A percentile compares a stretch with the other conserved stretches of the same genome.
Conservation (phyloP, 1,139 yeast species). For the Lodderomyces beijingensis region DNA sequence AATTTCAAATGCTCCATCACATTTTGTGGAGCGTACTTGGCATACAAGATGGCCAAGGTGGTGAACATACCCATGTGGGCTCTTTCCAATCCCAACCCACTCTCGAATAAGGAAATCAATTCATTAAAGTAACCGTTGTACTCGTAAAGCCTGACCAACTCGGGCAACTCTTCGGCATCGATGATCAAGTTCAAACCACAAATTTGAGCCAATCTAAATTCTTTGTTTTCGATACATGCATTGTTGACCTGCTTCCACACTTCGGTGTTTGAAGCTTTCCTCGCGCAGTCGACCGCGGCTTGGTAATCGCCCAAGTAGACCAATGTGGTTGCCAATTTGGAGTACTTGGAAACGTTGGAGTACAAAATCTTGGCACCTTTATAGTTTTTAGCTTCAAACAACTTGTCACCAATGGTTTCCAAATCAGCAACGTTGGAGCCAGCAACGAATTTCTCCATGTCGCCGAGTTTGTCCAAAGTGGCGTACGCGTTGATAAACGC, state of each 20-base stretch:
- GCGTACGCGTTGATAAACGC: slow-evolving; percentile 88
- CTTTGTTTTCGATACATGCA: slow-evolving; percentile 94
- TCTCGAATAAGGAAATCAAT: slow-evolving; percentile 86
- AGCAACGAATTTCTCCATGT: slow-evolving; percentile 78
- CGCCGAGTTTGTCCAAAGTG: slow-evolving; percentile 65
- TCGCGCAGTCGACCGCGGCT: slow-evolving; percentile 97
- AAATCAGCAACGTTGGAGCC: slow-evolving; percentile 92
- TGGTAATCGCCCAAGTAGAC: slow-evolving; percentile 91
- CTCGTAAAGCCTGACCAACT: slow-evolving; percentile 83
- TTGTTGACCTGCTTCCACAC: slow-evolving; percentile 98
- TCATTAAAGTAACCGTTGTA: slow-evolving; percentile 88
- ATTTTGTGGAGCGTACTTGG: slow-evolving; percentile 85
- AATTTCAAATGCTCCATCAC: slow-evolving; percentile 95
- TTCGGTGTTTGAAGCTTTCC: slow-evolving; percentile 89
- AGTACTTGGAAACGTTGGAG: slow-evolving; percentile 85
- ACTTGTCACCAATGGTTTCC: slow-evolving; percentile 87
- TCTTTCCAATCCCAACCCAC: slow-evolving; percentile 93
- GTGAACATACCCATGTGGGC: slow-evolving; percentile 99
- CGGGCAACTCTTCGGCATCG: slow-evolving; percentile 96
- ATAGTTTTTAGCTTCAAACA: slow-evolving; percentile 78
- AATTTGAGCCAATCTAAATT: slow-evolving; percentile 94
- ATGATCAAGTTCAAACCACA: slow-evolving; percentile 96
- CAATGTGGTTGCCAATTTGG: slow-evolving; percentile 91
- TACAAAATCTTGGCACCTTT: slow-evolving; percentile 90
- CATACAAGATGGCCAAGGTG: slow-evolving; percentile 84